Evolutionary conservation across 2,329 filamentous ascomycete species (phyloP), one percentile per base, ranked within the genome.

Genomic region (Pezicula neosporulosa): DNA sequence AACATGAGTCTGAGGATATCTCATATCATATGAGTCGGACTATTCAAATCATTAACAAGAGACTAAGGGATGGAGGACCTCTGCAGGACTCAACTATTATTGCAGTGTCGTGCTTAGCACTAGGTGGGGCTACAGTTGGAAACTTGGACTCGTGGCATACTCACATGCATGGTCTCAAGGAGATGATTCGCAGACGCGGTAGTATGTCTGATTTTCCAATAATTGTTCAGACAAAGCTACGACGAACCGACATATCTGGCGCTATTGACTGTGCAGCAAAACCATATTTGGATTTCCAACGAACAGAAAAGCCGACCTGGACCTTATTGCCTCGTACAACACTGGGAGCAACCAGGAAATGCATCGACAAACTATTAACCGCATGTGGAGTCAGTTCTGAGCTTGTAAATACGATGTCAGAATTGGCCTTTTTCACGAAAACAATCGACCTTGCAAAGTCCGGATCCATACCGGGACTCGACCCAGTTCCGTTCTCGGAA

Each of bases 91-190:
- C 51, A 3, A 58, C 50, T 1, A 47, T 60, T 37, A 57, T 56
- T 4, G 56, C 58, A 16, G 47, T 61, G n/a, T 56, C 53, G 33
- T 63, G 59, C 28, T 38, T 61, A 12, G 58, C 58, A 19, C 28
- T 60, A 15, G 59, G 59, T 15, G 59, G 56, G 49, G 53, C 60
- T 27, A 46, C 57, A 28, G 46, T 42, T 9, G 60, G 60, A 27
- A 54, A 58, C 35, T 19, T 41, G 2, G 44, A 58, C 16, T 30
- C 47, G 21, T 63, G 59, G 59, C 49, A 54, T 38, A 30, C 56
- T 10, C 59, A 63, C 37, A 62, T 60, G 59, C 48, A 48, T 30
- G 58, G 59, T 12, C 48, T 62, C n/a, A 54, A 60, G 35, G 49
- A 60, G 15, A 55, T 62, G 48, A 49, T 62, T 4, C 27, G 35